Percentiles rank a stretch among this genome's conserved stretches.
Conservation (phyloP, 208 protist species). For the Balamuthia mandrillaris region DNA sequence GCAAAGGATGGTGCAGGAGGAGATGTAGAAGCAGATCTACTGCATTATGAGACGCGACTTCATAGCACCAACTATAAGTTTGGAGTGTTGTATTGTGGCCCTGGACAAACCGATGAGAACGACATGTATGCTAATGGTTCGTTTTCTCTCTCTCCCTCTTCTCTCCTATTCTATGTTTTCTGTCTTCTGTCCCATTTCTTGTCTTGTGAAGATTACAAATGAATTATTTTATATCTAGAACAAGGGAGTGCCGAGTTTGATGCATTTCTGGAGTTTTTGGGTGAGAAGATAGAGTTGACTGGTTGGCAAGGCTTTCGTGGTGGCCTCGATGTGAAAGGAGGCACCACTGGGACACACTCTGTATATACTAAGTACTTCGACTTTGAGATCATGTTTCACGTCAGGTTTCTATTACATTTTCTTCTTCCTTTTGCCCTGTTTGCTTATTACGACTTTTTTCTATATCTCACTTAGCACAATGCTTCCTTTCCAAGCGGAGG, state of each 20-base stretch:
- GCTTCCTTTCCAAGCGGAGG: neutral
- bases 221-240: neutral
- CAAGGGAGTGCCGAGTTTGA: slow-evolving; percentile 42
- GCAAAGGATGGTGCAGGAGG: neutral
- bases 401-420: neutral
- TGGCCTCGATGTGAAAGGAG: slow-evolving; percentile 19
- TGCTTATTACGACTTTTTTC: neutral
- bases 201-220: neutral
- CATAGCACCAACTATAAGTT: slow-evolving; percentile 18
- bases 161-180: neutral
- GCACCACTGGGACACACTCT: slow-evolving; percentile 28
- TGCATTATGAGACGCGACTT: neutral
- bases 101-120: neutral
- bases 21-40: neutral
- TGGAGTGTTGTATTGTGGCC: neutral
- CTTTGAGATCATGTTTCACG: slow-evolving; percentile 55
- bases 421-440: neutral
- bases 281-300: slow-evolving; percentile 29
- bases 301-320: slow-evolving; percentile 48
- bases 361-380: slow-evolving; percentile 25
- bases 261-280: slow-evolving; percentile 52
- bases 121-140: slow-evolving; percentile 27
- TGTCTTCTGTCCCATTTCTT: too few species aligned
- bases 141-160: neutral
- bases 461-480: neutral